Evolutionary conservation across 352 stramenopile species (phyloP).

Genomic region (Phytophthora pluvialis): DNA sequence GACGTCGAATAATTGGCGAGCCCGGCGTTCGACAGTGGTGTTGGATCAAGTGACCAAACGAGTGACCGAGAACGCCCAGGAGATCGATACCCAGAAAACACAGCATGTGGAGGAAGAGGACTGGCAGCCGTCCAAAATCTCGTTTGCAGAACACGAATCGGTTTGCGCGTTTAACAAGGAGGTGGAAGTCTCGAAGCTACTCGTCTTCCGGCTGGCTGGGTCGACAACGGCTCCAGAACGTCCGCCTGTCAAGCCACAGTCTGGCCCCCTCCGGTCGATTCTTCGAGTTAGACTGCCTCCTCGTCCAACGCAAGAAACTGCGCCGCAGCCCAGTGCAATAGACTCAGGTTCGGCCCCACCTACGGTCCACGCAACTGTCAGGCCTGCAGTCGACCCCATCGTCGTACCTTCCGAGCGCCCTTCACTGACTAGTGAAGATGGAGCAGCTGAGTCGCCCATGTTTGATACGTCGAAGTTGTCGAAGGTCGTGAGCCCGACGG

Average conservation of each 20-base stretch:
- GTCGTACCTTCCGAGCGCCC: conserved; percentile 15
- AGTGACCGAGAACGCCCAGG: conserved; percentile 38
- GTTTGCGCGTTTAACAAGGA: conserved; percentile 46
- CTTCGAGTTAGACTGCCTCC: conserved; percentile 27
- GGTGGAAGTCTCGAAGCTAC: conserved; percentile 44
- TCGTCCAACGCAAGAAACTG: conserved; percentile 1
- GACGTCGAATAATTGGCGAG: conserved; percentile 46
- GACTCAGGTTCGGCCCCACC: conserved; percentile 13
- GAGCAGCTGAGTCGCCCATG: conserved; percentile 21
- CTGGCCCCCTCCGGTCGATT: conserved; percentile 34
- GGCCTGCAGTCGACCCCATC: conserved; percentile 28
- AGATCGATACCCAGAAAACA: conserved; percentile 26
- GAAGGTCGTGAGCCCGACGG: conserved; percentile 40
- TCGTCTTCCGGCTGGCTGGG: conserved; percentile 26
- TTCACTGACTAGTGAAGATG: conserved; percentile 24
- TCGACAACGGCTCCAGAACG: conserved; percentile 25
- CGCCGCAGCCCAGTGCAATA: not conserved
- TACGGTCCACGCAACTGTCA: conserved; percentile 26
- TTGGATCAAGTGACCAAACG: conserved; percentile 51
- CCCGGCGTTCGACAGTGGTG: conserved; percentile 57
- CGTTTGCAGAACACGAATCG: conserved; percentile 24
- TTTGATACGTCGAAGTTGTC: conserved; percentile 36
- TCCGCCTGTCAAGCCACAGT: conserved; percentile 14
- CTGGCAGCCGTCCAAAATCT: conserved; percentile 42
- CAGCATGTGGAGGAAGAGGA: conserved; percentile 28